A percentile compares a stretch with the other conserved stretches of the same genome.
Evolutionary conservation across 352 stramenopile genomes (phyloP).

Genomic region (Phytophthora lateralis): DNA sequence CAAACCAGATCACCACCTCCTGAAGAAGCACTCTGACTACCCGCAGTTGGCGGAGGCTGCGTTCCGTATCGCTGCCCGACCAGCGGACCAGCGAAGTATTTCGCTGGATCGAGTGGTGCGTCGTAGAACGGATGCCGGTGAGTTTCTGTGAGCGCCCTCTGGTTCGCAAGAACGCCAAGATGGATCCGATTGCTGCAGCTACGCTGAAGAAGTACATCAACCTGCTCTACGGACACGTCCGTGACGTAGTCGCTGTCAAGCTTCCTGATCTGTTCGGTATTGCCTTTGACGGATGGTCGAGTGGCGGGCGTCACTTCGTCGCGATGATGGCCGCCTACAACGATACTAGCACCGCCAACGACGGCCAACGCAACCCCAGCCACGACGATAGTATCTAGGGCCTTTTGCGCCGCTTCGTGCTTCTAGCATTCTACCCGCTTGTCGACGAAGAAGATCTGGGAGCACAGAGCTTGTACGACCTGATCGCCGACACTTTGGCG

Average conservation of each 20-base stretch:
- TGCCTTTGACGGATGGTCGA: background rate
- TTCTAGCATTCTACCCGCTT: too few species aligned
- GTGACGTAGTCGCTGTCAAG: conserved; percentile 1
- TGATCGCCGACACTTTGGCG: too few species aligned
- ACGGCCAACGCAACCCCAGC: background rate
- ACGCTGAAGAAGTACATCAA: background rate
- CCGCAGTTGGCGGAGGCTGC: too few species aligned
- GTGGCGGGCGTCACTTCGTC: background rate
- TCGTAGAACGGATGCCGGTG: conserved; percentile 1
- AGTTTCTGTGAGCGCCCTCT: conserved; percentile 3
- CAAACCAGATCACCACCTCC: too few species aligned
- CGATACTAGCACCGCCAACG: background rate
- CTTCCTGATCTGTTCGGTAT: conserved; percentile 1
- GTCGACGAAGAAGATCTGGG: too few species aligned
- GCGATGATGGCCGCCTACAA: background rate
- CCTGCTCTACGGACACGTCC: conserved; percentile 2
- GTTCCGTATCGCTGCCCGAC: background rate
- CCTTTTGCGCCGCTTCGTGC: background rate
- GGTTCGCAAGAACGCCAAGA: conserved; percentile 2
- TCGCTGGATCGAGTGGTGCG: conserved; percentile 5
- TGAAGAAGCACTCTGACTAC: too few species aligned
- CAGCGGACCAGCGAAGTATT: conserved; percentile 6
- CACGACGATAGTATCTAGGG: conserved; percentile 4
- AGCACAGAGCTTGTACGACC: too few species aligned
- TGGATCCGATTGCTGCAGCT: conserved; percentile 1